Base-by-base conservation (phyloP, 2,329 filamentous ascomycete genomes). In the Arthrobotrys sphaeroides region DNA sequence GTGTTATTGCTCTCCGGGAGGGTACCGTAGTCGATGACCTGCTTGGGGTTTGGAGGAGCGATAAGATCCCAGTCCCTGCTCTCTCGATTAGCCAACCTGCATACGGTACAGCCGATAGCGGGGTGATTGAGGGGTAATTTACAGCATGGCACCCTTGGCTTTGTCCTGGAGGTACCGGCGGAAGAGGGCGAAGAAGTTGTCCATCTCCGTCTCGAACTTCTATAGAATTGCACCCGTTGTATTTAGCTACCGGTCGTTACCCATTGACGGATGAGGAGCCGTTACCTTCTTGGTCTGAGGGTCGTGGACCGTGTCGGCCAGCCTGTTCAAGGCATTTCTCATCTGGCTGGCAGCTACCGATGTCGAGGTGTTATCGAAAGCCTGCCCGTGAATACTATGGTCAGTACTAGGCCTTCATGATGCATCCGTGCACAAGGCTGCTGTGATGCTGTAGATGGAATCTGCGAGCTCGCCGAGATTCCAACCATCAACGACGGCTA, bases 161-260 rank as follows among this genome's bases (percentile, higher is more conserved):
- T 97, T 97, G 86, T 98, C 95, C 83, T 97, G 97, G 78, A 99
- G 87, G 85, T 97, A 99, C 85, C 95, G 90, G 82, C 95, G 91
- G 90, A 99, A 99, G 77, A 99, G 91, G 77, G 93, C 91, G 83
- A 99, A 99, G 88, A 99, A 99, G 90, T 99, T 99, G 89, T 99
- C 95, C 94, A 97, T 98, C 86, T 99, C 94, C 3, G 94, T 96
- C 86, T 98, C 94, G 84, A 98, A 98, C 79, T 96, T 89, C 92
- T 92, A 79, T 45, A 43, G n/a, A 5, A 28, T 42, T 20, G 36
- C 18, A 9, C 22, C 18, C n/a, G 28, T 28, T 45, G 10, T 38
- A 7, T 45, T n/a, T 36, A 49, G 53, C 6, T 40, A 22, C 36
- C 20, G 33, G 5, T 45, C 6, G 16, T 38, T n/a, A 5, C 28